A percentile compares a stretch with the other conserved stretches of the same genome.
Conservation (phyloP, 2,329 filamentous ascomycete genomes). For the Torrubiellomyces zombiae region DNA sequence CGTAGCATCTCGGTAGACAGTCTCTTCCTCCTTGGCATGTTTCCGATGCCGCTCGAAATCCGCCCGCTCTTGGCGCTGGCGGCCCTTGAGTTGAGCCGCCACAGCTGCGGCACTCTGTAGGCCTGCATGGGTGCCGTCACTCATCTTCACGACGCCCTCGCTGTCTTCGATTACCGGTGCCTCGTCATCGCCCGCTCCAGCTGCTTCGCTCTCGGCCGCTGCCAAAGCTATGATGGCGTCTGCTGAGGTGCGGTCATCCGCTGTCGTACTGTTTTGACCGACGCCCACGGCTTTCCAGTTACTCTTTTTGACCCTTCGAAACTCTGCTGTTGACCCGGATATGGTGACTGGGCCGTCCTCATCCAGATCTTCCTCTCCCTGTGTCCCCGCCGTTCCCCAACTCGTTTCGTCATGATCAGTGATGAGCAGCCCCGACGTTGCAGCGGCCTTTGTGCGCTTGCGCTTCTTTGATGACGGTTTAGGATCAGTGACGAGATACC, state of each 20-base stretch:
- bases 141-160: slow-evolving; percentile 50
- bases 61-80: slow-evolving; percentile 46
- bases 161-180: slow-evolving; percentile 27
- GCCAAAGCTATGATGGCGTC: slow-evolving; percentile 64
- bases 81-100: slow-evolving; percentile 47
- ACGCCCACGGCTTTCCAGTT: slow-evolving; percentile 58
- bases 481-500: slow-evolving; percentile 55
- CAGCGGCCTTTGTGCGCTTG: slow-evolving; percentile 38
- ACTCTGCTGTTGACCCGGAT: slow-evolving; percentile 38
- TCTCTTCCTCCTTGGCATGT: slow-evolving; percentile 47
- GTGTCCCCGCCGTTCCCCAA: slow-evolving; percentile 24
- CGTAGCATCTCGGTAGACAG: slow-evolving; percentile 88
- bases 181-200: slow-evolving; percentile 29
- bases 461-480: slow-evolving; percentile 42
- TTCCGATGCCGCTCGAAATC: slow-evolving; percentile 28
- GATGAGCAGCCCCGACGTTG: slow-evolving; percentile 43
- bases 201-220: slow-evolving; percentile 46
- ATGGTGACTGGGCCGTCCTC: slow-evolving; percentile 34
- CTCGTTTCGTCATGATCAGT: slow-evolving; percentile 44
- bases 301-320: slow-evolving; percentile 62
- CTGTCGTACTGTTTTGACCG: slow-evolving; percentile 11
- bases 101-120: slow-evolving; percentile 74
- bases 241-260: slow-evolving; percentile 37
- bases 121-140: slow-evolving; percentile 73
- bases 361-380: slow-evolving; percentile 35